Evolutionary conservation across 2,329 filamentous ascomycete genomes (phyloP).

Genomic region (Paracoccidioides lutzii): DNA sequence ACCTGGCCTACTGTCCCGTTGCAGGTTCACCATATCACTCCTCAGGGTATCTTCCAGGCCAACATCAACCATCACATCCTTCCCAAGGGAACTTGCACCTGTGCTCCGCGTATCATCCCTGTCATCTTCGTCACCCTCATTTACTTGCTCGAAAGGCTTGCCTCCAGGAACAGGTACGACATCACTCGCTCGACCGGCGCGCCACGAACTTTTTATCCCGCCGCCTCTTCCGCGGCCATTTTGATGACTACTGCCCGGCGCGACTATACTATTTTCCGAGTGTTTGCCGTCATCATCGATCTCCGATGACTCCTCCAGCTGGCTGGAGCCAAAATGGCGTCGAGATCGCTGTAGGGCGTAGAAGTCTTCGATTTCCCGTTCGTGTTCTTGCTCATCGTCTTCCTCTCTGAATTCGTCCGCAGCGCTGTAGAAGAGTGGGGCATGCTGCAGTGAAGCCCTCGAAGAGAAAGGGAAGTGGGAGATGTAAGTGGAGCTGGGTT

Average conservation of each 20-base stretch:
- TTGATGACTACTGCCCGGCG: constrained; percentile 38
- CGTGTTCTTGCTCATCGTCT: constrained; percentile 82
- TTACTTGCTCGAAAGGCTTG: constrained; percentile 15
- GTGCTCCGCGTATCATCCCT: constrained; percentile 18
- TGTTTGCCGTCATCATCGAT: constrained; percentile 54
- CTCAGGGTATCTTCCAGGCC: constrained; percentile 57
- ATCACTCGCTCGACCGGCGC: constrained; percentile 29
- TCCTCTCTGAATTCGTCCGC: constrained; percentile 85
- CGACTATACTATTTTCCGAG: constrained; percentile 32
- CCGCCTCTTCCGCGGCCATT: constrained; percentile 31
- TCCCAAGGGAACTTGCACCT: constrained; percentile 41
- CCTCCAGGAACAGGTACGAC: constrained; percentile 22
- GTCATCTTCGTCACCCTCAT: constrained; percentile 27
- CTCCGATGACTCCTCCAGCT: constrained; percentile 74
- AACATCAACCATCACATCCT: constrained; percentile 66
- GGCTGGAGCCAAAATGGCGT: constrained; percentile 72
- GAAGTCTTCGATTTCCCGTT: constrained; percentile 84
- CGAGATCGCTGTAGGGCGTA: constrained; percentile 84
- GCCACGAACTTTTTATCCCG: constrained; percentile 47
- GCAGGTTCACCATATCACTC: constrained; percentile 32
- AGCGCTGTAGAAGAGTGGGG: constrained; percentile 87
- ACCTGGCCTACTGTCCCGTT: constrained; percentile 30
- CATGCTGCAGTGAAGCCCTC: constrained; percentile 61
- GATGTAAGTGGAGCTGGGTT: constrained; percentile 56
- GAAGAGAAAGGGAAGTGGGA: constrained; percentile 68